These are phyloP conservation scores for Stephania yunnanensis DNA, from an alignment of 164 flowering plant genomes.

Conservation along the genomic window DNA sequence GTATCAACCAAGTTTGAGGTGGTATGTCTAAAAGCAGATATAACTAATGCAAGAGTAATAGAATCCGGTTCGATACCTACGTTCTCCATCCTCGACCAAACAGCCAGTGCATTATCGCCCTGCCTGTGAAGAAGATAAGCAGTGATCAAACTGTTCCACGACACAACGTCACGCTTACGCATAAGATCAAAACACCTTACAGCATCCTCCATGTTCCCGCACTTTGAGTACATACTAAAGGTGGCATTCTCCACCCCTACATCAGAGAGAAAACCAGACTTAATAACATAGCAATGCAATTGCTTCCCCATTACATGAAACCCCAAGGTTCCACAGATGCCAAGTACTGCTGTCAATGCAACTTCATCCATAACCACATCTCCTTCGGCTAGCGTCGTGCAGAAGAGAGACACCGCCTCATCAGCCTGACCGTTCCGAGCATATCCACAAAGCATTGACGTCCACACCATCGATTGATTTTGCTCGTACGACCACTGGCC, in stretches of 20 bases:
- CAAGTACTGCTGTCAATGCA: conserved; percentile 49
- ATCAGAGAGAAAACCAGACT: conserved; percentile 46
- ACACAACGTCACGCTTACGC: conserved; percentile 50
- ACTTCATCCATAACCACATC: conserved; percentile 49
- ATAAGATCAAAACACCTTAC: conserved; percentile 46
- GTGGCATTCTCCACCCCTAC: conserved; percentile 55
- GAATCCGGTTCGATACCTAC: conserved; percentile 47
- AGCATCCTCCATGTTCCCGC: conserved; percentile 59
- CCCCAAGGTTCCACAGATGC: conserved; percentile 70
- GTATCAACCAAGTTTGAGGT: conserved; percentile 38
- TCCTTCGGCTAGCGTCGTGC: conserved; percentile 33
- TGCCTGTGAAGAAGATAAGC: conserved; percentile 61
- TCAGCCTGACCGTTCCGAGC: conserved; percentile 63
- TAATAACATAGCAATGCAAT: conserved; percentile 56
- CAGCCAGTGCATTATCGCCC: conserved; percentile 61
- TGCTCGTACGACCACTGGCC: conserved; percentile 24
- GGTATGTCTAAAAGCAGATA: conserved; percentile 67
- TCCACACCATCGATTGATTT: conserved; percentile 37
- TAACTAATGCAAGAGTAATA: conserved; percentile 45
- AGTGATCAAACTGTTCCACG: conserved; percentile 77
- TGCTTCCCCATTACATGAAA: conserved; percentile 64
- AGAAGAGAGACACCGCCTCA: conserved; percentile 55
- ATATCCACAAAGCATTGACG: conserved; percentile 83
- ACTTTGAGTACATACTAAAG: conserved; percentile 74
- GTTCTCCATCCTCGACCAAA: conserved; percentile 57